Percentiles rank a stretch among this genome's conserved stretches.
Evolutionary conservation across 192 early-diverging fungal genomes (phyloP).

Genomic region (Cetraspora pellucida): DNA sequence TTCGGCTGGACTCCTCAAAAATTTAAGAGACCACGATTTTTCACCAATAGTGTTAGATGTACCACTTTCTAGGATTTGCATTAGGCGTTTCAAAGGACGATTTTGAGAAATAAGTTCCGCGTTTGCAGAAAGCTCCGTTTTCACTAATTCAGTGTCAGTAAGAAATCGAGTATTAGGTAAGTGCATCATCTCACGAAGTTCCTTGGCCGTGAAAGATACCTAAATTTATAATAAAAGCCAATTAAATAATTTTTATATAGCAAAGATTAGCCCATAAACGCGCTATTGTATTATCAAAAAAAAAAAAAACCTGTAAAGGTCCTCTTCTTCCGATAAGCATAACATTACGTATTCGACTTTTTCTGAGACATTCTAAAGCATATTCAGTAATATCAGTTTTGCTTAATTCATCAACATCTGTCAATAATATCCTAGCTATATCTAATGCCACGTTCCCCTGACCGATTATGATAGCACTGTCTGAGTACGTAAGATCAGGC

Average conservation of each 20-base stretch:
- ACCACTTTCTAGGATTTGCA: constrained; percentile 77
- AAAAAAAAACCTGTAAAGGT: constrained; percentile 71
- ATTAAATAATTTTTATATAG: background rate
- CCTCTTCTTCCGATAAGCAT: constrained; percentile 90
- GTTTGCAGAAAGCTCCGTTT: constrained; percentile 51
- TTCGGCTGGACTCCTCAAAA: constrained; percentile 70
- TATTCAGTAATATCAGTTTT: constrained; percentile 85
- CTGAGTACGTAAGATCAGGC: constrained; percentile 63
- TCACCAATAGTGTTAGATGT: constrained; percentile 36
- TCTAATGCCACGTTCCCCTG: constrained; percentile 96
- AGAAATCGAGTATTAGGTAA: constrained; percentile 65
- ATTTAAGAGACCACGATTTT: constrained; percentile 74
- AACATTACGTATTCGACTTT: constrained; percentile 78
- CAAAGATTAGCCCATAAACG: background rate
- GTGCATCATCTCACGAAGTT: constrained; percentile 89
- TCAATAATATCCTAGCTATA: constrained; percentile 84
- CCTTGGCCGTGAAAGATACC: constrained; percentile 92
- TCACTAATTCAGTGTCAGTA: constrained; percentile 64
- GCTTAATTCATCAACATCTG: constrained; percentile 65
- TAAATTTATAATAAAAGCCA: constrained; percentile 34
- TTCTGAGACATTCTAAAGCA: constrained; percentile 66
- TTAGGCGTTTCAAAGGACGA: constrained; percentile 80
- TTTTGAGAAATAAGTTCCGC: constrained; percentile 44
- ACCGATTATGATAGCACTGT: constrained; percentile 83
- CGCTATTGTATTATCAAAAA: background rate